Evolutionary conservation across 768 basidiomycete genomes (phyloP), one percentile per base, ranked within the genome.

Genomic region (Tubosaeta sp.): DNA sequence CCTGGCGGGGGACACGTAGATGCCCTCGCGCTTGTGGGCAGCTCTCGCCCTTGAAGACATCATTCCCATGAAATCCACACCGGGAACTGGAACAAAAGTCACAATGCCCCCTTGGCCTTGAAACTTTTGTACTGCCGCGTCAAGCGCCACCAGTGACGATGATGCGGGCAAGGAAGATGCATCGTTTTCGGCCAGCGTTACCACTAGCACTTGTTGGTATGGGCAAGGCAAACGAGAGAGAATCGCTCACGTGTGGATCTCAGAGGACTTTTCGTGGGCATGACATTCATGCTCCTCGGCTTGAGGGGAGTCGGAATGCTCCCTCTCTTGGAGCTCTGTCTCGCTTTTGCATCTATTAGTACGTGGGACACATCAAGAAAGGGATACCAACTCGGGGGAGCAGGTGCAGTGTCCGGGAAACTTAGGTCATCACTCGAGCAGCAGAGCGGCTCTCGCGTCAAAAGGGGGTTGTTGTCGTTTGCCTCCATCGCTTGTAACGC

Each of bases 241-340:
- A 32, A n/a, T 43, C n/a, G 27, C 61, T 56, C 38, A 66, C 63
- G 2, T 41, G 32, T 37, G 17, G 47, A 16, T 10, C n/a, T 51
- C 33, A 55, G 34, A n/a, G 32, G 43, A 46, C 32, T 37, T 34
- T 39, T 51, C 12, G 43, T 10, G 32, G 12, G 17, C 14, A 7
- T 41, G 13, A 19, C 29, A 26, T 51, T n/a, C 16, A 19, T 27
- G 2, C 19, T 27, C 25, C 38, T 46, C 19, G 5, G 22, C n/a
- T 25, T 16, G 27, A 12, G 26, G 29, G 39, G 31, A 25, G 38
- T 22, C 11, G n/a, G 22, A n/a, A 37, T 14, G 43, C 12, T 50
- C 22, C 43, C 50, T 19, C 19, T 43, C 17, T 16, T 39, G 27
- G 11, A 8, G 9, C 43, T 22, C 29, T 9, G 12, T 22, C 13